Conservation (phyloP, 768 basidiomycete species). For the Candolleomyces efflorescens region DNA sequence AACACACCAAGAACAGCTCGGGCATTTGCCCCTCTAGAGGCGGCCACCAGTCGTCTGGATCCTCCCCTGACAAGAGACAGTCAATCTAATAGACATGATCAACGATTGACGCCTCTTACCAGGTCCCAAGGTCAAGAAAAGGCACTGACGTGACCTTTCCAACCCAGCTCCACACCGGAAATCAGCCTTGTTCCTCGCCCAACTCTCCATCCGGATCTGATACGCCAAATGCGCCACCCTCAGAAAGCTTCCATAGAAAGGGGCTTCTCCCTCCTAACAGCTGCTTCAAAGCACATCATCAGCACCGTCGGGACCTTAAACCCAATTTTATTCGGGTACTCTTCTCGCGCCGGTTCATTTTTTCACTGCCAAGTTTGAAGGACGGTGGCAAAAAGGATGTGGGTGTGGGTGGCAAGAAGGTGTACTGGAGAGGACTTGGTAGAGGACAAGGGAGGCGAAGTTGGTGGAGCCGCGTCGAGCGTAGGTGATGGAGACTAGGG, state of each 20-base stretch:
- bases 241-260: slow-evolving; percentile 52
- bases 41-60: no score
- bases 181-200: slow-evolving; percentile 62
- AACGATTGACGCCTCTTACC: no score
- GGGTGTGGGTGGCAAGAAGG: slow-evolving; percentile 58
- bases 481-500: slow-evolving; percentile 79
- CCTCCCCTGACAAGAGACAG: no score
- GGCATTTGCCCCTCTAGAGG: no score
- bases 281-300: slow-evolving; percentile 49
- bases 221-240: slow-evolving; percentile 51
- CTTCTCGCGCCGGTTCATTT: slow-evolving; percentile 38
- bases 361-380: slow-evolving; percentile 79
- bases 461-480: slow-evolving; percentile 85
- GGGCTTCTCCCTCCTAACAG: slow-evolving; percentile 51
- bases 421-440: slow-evolving; percentile 79
- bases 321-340: slow-evolving; percentile 53
- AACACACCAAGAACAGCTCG: no score
- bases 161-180: slow-evolving; percentile 35
- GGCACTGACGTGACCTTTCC: no score
- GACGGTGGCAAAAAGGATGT: slow-evolving; percentile 64
- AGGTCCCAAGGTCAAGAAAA: no score
- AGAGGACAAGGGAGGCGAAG: slow-evolving; percentile 71
- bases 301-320: slow-evolving; percentile 61
- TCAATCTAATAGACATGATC: no score
- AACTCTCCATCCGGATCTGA: slow-evolving; percentile 60